Evolutionary conservation across 2,329 filamentous ascomycete species (phyloP).

Genomic region (Drechslera avenae): DNA sequence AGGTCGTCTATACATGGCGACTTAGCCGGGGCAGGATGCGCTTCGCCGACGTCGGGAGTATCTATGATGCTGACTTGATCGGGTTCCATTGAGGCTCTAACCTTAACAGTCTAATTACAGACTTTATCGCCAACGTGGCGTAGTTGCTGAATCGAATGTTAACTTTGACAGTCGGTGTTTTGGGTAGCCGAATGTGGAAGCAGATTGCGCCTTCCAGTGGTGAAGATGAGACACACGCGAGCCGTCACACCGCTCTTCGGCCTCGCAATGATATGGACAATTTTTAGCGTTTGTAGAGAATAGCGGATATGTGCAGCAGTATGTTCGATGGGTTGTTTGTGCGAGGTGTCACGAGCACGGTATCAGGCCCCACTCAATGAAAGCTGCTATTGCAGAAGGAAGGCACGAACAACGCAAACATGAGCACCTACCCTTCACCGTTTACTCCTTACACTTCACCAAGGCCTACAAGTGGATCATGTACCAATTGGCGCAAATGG

Average conservation of each 20-base stretch:
- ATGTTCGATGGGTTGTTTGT: slow-evolving; percentile 5
- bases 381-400: not conserved
- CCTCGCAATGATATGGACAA: not conserved
- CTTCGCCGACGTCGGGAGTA: not conserved
- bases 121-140: not conserved
- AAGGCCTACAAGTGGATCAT: too few relatives aligned
- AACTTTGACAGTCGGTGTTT: not conserved
- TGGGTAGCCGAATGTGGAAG: slow-evolving; percentile 4
- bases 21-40: not conserved
- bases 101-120: not conserved
- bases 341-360: slow-evolving; percentile 4
- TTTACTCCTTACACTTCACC: too few relatives aligned
- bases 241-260: slow-evolving; percentile 3
- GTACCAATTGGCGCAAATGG: too few relatives aligned
- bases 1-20: not conserved
- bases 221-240: slow-evolving; percentile 16
- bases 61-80: not conserved
- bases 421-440: not conserved
- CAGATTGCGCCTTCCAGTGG: slow-evolving; percentile 7
- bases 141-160: not conserved
- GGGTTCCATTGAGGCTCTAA: not conserved
- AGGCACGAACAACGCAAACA: slow-evolving; percentile 2
- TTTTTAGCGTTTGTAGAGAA: not conserved
- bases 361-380: not conserved
- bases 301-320: not conserved